Evolutionary conservation across 2,329 filamentous ascomycete species (phyloP), one percentile per base, ranked within the genome.

Genomic region (Penicillium sp.): DNA sequence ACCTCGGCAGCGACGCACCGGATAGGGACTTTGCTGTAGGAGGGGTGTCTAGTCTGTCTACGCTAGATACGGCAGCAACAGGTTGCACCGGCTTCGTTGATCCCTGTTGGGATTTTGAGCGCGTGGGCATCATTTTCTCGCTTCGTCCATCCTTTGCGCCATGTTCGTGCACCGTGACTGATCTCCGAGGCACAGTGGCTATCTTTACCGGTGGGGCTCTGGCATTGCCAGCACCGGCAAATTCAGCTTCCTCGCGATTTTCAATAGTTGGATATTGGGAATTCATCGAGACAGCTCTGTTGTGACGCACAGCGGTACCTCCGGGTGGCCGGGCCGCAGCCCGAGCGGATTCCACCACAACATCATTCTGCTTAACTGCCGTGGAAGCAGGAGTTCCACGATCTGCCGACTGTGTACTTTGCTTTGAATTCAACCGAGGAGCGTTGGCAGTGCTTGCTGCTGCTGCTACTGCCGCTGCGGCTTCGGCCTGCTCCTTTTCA

Each of bases 1-100:
- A 69, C 55, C 74, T 77, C 6, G 65, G 58, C 42, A 71, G 69
- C 4, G 68, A 62, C 38, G 70, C 59, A 33, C 61, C 57, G 67
- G 68, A 67, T 28, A 60, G 57, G n/a, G 61, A 58, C 22, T 64
- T 66, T 28, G 64, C 53, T 53, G 65, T 59, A 55, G 55, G 52
- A 49, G 62, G 49, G 16, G 60, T 58, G 49, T 61, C 59, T 26
- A 62, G 28, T 33, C 59, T 66, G 49, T 62, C 68, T 42, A 58
- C 62, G 37, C 40, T 61, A 33, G 42, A 38, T 22, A 46, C 19
- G 33, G 35, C 42, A n/a, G 54, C 25, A 38, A 60, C 38, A 19
- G 52, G 14, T 8, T 60, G 59, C 13, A 52, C 26, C n/a, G 59
- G 43, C 14, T 35, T 59, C 5, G 52, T 22, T 49, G 59, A 46